Evolutionary conservation across 345 rosid genomes (phyloP).

Genomic region (Salix suchowensis): DNA sequence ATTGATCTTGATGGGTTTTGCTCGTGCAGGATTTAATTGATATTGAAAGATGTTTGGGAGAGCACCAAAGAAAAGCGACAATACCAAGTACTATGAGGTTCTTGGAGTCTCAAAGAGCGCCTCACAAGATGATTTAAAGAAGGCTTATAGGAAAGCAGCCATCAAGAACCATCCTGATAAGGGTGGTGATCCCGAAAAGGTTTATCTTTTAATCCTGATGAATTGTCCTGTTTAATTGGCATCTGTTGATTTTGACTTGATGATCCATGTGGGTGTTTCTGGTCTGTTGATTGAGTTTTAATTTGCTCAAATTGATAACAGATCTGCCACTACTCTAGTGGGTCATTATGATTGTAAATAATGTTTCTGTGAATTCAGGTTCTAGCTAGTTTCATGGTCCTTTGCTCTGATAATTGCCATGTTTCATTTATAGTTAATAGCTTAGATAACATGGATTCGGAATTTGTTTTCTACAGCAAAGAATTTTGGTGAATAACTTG

Average conservation of each 20-base stretch:
- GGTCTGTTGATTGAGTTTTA: neutral
- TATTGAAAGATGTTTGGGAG: constrained; percentile 46
- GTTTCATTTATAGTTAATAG: neutral
- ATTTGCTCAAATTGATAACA: neutral
- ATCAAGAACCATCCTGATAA: constrained; percentile 70
- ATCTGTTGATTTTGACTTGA: neutral
- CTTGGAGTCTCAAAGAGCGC: constrained; percentile 57
- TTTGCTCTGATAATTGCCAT: neutral
- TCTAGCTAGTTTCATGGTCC: neutral
- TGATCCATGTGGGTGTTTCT: neutral
- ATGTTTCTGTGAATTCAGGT: neutral
- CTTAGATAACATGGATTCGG: neutral
- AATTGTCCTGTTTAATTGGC: neutral
- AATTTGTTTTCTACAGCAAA: neutral
- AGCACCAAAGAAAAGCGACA: constrained; percentile 64
- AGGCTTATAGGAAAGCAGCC: constrained; percentile 65
- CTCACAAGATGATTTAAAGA: constrained; percentile 57
- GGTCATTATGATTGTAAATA: neutral
- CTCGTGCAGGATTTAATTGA: neutral
- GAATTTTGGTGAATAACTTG: too few species aligned
- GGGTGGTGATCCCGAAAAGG: constrained; percentile 77
- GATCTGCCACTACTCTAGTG: neutral
- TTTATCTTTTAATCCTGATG: neutral
- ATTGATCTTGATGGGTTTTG: neutral
- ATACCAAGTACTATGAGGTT: constrained; percentile 58